Evolutionary conservation across 2,329 filamentous ascomycete species (phyloP).

Genomic region (Monosporascus sp.): DNA sequence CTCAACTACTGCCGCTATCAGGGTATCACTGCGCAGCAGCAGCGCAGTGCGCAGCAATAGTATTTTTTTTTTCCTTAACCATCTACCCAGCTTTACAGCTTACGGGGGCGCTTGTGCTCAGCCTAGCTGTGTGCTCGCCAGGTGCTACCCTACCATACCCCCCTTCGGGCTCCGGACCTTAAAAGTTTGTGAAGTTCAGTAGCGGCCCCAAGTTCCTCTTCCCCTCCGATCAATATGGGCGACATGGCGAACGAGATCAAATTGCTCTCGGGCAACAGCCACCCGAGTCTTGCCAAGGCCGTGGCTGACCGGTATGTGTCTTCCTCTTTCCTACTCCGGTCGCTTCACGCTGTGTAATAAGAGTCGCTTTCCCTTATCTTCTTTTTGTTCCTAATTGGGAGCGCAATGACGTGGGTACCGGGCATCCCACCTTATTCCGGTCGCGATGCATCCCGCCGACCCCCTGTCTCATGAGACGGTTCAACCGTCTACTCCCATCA

Average conservation of each 20-base stretch:
- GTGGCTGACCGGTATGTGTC: constrained; percentile 33
- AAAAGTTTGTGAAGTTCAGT: background rate
- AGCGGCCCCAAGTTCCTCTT: background rate
- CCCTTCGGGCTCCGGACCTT: background rate
- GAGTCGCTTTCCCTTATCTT: background rate
- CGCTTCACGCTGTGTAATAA: background rate
- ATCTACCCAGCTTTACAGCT: background rate
- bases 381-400: background rate
- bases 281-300: constrained; percentile 31
- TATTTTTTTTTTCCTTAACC: background rate
- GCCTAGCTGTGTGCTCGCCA: too few relatives aligned
- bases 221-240: constrained; percentile 15
- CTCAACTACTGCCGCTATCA: background rate
- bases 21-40: background rate
- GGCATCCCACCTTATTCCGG: too few relatives aligned
- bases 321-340: constrained; percentile 1
- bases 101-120: too few relatives aligned
- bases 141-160: background rate
- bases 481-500: background rate
- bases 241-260: constrained; percentile 36
- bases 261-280: constrained; percentile 35
- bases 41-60: background rate
- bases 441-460: too few relatives aligned
- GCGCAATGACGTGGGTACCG: too few relatives aligned
- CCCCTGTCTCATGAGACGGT: background rate